Evolutionary conservation across 495 filamentous ascomycete species (phyloP).

Genomic region (Pyrenula aspistea): DNA sequence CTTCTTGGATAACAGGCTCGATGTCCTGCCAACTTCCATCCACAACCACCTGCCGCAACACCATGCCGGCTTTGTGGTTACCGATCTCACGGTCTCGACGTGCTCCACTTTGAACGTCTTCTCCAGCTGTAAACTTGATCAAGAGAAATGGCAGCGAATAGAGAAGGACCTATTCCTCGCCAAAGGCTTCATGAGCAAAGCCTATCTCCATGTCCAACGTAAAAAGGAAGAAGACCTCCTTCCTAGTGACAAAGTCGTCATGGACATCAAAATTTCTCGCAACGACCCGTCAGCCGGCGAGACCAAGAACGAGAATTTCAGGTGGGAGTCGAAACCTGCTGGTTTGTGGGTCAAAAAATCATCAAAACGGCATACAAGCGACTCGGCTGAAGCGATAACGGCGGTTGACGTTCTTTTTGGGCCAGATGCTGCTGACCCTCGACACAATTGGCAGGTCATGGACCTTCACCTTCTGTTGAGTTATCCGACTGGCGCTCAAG

Average conservation of each 20-base stretch:
- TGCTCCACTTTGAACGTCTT: conserved; percentile 69
- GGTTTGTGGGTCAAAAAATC: conserved; percentile 85
- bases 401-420: conserved; percentile 87
- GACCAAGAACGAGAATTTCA: conserved; percentile 40
- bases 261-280: conserved; percentile 72
- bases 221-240: conserved; percentile 82
- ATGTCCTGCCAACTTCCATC: conserved; percentile 68
- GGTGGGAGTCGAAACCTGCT: conserved; percentile 69
- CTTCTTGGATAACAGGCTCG: conserved; percentile 68
- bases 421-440: conserved; percentile 82
- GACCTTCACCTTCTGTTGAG: conserved; percentile 59
- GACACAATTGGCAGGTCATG: conserved; percentile 67
- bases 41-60: conserved; percentile 76
- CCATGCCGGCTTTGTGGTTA: conserved; percentile 69
- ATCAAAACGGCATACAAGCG: conserved; percentile 61
- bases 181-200: conserved; percentile 58
- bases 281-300: conserved; percentile 54
- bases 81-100: conserved; percentile 72
- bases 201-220: conserved; percentile 72
- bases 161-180: conserved; percentile 88
- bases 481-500: conserved; percentile 43
- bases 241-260: conserved; percentile 62
- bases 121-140: conserved; percentile 65
- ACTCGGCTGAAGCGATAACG: conserved; percentile 67
- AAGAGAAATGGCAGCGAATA: conserved; percentile 67